Evolutionary conservation across 148 eudicot genomes (phyloP).

Genomic region (Silene conica): DNA sequence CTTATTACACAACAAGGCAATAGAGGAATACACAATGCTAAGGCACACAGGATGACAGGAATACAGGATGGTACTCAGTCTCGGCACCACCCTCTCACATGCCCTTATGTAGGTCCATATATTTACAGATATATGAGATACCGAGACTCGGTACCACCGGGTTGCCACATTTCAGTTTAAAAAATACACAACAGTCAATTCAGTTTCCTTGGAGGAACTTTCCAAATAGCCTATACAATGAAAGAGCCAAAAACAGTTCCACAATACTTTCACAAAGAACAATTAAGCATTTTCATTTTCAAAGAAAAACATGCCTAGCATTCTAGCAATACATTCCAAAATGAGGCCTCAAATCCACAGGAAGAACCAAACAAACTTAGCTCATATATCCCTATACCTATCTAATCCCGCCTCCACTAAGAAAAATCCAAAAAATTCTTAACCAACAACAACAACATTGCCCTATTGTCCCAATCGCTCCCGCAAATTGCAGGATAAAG

Average conservation of each 20-base stretch:
- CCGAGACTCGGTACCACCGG: no score
- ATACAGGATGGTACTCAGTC: no score
- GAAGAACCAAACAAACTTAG: background rate
- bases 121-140: no score
- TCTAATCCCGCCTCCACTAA: background rate
- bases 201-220: no score
- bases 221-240: background rate
- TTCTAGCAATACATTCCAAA: background rate
- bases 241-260: constrained; percentile 5
- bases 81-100: no score
- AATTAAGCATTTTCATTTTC: background rate
- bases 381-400: background rate
- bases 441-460: no score
- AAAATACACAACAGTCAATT: no score
- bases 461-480: background rate
- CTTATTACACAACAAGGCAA: no score
- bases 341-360: background rate
- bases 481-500: background rate
- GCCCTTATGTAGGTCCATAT: no score
- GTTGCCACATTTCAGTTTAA: no score
- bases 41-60: no score
- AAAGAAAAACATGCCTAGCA: background rate
- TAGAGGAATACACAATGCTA: no score
- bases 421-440: background rate
- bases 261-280: background rate